Percentiles rank a stretch among this genome's conserved stretches.
Conservation (phyloP, 352 stramenopile species). For the Thraustochytrium sp. region DNA sequence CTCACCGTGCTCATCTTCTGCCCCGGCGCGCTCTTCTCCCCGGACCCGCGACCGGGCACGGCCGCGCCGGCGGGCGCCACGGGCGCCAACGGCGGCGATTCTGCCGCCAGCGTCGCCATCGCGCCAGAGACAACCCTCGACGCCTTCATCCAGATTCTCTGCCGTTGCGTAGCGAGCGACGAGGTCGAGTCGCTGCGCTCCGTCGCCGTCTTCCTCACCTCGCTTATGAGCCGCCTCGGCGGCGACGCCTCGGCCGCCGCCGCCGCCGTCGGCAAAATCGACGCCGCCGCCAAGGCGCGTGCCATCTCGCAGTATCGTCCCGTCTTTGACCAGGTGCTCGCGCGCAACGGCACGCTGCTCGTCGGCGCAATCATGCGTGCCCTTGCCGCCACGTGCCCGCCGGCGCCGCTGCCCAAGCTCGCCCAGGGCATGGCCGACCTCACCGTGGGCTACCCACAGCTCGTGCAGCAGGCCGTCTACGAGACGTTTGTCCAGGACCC, state of each 20-base stretch:
- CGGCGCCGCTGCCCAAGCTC: not conserved
- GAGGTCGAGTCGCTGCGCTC: not conserved
- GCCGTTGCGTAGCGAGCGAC: not conserved
- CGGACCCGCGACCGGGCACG: not conserved
- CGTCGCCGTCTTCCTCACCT: not conserved
- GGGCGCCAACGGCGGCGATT: too few relatives aligned
- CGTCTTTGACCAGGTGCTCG: not conserved
- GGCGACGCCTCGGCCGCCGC: not conserved
- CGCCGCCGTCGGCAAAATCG: not conserved
- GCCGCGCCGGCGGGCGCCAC: not conserved
- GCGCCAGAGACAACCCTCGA: not conserved
- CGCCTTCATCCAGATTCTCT: not conserved
- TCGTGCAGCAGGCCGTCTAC: not conserved
- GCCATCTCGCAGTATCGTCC: not conserved
- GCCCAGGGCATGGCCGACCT: not conserved
- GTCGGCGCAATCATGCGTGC: not conserved
- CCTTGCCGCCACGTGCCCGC: not conserved
- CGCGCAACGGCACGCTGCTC: not conserved
- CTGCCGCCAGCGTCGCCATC: too few relatives aligned
- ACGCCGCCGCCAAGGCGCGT: not conserved
- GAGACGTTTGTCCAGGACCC: not conserved
- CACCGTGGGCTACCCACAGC: not conserved
- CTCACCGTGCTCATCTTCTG: constrained; percentile 24
- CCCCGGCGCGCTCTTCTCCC: not conserved
- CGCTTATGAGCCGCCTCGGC: not conserved